Evolutionary conservation across 495 filamentous ascomycete species (phyloP), one percentile per base, ranked within the genome.

Genomic region (Lasiosphaeriaceae sp.): DNA sequence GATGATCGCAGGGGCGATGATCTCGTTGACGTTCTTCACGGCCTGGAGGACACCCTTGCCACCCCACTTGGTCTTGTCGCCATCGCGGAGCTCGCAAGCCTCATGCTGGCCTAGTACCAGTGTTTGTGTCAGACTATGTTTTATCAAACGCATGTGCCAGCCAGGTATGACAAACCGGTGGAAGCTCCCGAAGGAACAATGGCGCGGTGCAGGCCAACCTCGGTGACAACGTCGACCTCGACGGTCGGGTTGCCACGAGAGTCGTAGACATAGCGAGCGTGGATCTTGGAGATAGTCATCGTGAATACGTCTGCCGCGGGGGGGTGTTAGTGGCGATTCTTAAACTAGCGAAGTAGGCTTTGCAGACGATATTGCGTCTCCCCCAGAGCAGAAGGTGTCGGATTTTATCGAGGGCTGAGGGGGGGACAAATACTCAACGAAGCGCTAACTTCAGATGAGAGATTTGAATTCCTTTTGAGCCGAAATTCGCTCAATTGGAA

Each of bases 181-280:
- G 94, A 97, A 70, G 94, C 94, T 73, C 95, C 94, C 55, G 94
- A 97, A 64, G 94, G 94, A 61, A 99, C 95, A 76, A 97, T 97
- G 74, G 94, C 94, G 71, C 95, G 91, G 86, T 97, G 92, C 41
- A 99, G 86, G 66, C 95, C 95, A 65, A 88, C 93, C 78, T 93
- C 89, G 61, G 93, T 97, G 76, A 95, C 87, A 70, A 99, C 85
- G 73, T 97, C 95, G 63, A 97, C 95, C 73, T 82, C 77, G 67
- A 93, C 90, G 72, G 91, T 96, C 63, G 91, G 90, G 83, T 96
- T 97, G 72, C 94, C 95, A 71, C 95, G 95, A 73, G 94, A 97
- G 86, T 99, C 95, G 83, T 99, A 99, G 80, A 99, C 91, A 63
- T 86, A 90, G 70, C 95, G 93, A 70, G 94, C 95, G 85, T 97